Conservation (phyloP, 345 rosid genomes). For the Salix dunnii region DNA sequence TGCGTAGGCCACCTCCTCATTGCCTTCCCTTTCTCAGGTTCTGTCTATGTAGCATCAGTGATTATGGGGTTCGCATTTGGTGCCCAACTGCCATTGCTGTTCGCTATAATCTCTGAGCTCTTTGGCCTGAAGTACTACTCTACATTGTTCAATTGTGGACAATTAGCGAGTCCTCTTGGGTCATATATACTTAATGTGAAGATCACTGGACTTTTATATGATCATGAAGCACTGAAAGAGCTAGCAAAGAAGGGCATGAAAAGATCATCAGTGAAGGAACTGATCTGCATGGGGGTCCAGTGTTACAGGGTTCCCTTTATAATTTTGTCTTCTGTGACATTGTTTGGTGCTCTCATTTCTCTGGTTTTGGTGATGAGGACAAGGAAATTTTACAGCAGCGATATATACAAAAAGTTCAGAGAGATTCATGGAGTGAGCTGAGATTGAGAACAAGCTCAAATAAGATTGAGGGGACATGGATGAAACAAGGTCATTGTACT, state of each 20-base stretch:
- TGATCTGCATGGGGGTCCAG: constrained; percentile 54
- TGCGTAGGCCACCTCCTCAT: constrained; percentile 62
- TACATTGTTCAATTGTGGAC: constrained; percentile 86
- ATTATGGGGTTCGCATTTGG: constrained; percentile 79
- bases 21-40: constrained; percentile 64
- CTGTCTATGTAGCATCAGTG: constrained; percentile 68
- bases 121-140: constrained; percentile 88
- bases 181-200: constrained; percentile 74
- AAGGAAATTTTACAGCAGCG: constrained; percentile 64
- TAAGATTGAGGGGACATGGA: too few species aligned
- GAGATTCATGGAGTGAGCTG: constrained; percentile 23
- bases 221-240: constrained; percentile 57
- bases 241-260: constrained; percentile 44
- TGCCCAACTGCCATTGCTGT: constrained; percentile 66
- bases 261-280: constrained; percentile 53
- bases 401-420: constrained; percentile 75
- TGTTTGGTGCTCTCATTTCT: constrained; percentile 60
- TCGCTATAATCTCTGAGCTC: constrained; percentile 80
- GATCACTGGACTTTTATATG: constrained; percentile 64
- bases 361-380: constrained; percentile 66
- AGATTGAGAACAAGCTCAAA: not conserved
- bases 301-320: constrained; percentile 68
- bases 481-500: too few species aligned
- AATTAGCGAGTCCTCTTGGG: constrained; percentile 77
- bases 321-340: constrained; percentile 45